Evolutionary conservation across 2,329 filamentous ascomycete genomes (phyloP), one percentile per base, ranked within the genome.

Genomic region (Clarireedia monteithiana): DNA sequence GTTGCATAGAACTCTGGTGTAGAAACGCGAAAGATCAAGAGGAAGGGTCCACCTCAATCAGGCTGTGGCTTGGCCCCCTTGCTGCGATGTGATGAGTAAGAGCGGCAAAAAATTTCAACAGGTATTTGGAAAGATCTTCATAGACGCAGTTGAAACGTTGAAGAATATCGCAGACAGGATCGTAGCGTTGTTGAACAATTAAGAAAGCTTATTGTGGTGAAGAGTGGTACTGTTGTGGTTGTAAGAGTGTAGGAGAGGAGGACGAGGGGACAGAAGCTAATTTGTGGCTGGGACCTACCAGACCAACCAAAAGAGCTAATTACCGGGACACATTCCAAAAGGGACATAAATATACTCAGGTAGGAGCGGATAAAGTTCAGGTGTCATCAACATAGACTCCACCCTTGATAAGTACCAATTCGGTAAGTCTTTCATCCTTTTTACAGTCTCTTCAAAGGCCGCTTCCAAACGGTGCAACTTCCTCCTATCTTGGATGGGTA

Each of bases 11-110:
- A 42, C n/a, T n/a, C 40, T 55, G 52, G 40, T 55, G 27, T 50
- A 26, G 52, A 54, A 47, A 55, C 52, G 52, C 46, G 52, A 55
- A 55, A 36, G 52, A 50, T 50, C 26, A 38, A 26, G 38, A 54
- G 38, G 26, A 49, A 47, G 52, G 17, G 17, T 50, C 34, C 45
- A 54, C 52, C 42, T 46, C 42, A 46, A 46, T 46, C 52, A 50
- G 52, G 52, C 38, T 50, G 52, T 55, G 52, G 46, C 46, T 44
- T 50, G 52, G 23, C 34, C 52, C 39, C 47, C 52, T 50, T 39
- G n/a, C 36, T 50, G 17, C 15, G 26, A 50, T 20, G 17, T 42
- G 39, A 4, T 17, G 15, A 42, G n/a, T 42, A 42, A 17, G 39
- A 42, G 15, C 15, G 39, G 39, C 30, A 34, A 34, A 5, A 38